Evolutionary conservation across 139 green algal species (phyloP).

Genomic region (Microglena sp.): DNA sequence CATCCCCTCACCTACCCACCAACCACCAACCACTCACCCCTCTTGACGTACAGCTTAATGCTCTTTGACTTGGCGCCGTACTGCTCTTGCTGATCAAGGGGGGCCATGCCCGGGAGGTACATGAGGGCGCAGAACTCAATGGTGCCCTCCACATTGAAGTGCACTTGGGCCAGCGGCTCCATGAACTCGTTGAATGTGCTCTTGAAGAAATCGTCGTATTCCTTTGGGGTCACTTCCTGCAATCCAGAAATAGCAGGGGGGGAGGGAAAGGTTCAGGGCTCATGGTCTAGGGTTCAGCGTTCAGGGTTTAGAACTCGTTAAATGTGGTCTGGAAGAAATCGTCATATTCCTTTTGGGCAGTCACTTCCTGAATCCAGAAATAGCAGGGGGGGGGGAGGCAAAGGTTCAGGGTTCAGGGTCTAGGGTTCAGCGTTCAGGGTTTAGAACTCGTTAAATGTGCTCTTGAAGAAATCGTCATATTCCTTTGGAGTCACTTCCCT

Average conservation of each 20-base stretch:
- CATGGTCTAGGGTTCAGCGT: no score
- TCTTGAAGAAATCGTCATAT: constrained; percentile 96
- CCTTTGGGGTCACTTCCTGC: constrained; percentile 64
- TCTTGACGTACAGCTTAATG: constrained; percentile 93
- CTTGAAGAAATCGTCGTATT: constrained; percentile 97
- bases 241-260: no score
- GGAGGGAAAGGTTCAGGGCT: no score
- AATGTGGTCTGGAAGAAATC: no score
- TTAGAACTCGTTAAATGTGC: constrained; percentile 66
- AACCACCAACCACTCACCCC: no score
- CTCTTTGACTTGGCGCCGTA: constrained; percentile 32
- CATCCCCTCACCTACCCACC: no score
- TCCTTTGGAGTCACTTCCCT: constrained; percentile 71
- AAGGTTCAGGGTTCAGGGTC: no score
- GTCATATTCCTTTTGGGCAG: constrained; percentile 85
- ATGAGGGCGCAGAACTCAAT: constrained; percentile 94
- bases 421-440: no score
- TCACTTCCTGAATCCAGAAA: no score
- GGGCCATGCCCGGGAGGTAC: constrained; percentile 93
- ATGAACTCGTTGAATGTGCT: constrained; percentile 65
- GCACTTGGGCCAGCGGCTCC: constrained; percentile 56
- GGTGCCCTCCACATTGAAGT: constrained; percentile 93
- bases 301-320: no score
- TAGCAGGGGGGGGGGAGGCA: no score
- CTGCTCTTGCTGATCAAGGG: constrained; percentile 79